Evolutionary conservation across 1,139 yeast genomes (phyloP), one percentile per base, ranked within the genome.

Genomic region (Neolecta irregularis): DNA sequence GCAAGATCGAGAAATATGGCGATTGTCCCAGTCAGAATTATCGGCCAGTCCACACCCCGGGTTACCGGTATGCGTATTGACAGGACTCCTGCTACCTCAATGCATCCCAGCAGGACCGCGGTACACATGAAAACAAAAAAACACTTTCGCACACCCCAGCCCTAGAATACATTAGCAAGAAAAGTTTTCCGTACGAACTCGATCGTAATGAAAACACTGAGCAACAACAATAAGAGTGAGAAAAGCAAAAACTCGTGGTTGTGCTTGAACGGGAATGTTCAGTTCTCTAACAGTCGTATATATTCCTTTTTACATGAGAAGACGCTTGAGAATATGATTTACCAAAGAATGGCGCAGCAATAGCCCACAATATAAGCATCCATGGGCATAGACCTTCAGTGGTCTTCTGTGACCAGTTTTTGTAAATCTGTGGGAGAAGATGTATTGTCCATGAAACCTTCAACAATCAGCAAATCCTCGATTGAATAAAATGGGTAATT

Each of bases 281-380:
- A 85, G 73, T 40, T 72, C 66, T 26, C 71, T 77, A 2, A 74
- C 72, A 39, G 79, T 60, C 48, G 83, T 79, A 54, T 81, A 85
- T 31, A 79, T 74, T n/a, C n/a, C n/a, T n/a, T n/a, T n/a, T n/a
- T n/a, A n/a, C n/a, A n/a, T n/a, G n/a, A n/a, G n/a, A n/a, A n/a
- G n/a, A n/a, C n/a, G n/a, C n/a, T n/a, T n/a, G n/a, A n/a, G n/a
- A n/a, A n/a, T n/a, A n/a, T n/a, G n/a, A n/a, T n/a, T n/a, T n/a
- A 12, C 78, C 73, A 51, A 83, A 80, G 1, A 93, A 93, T 1
- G 80, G 63, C 3, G 88, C 92, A 40, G 91, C 74, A 2, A 69
- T 61, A 1, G 81, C 74, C 93, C 94, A 83, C 24, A 81, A 55
- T 40, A 80, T 67, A 69, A 80, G 64, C 93, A 83, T 81, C 28